Evolutionary conservation across 2,329 filamentous ascomycete genomes (phyloP).

Genomic region (Eurotiales sp.): DNA sequence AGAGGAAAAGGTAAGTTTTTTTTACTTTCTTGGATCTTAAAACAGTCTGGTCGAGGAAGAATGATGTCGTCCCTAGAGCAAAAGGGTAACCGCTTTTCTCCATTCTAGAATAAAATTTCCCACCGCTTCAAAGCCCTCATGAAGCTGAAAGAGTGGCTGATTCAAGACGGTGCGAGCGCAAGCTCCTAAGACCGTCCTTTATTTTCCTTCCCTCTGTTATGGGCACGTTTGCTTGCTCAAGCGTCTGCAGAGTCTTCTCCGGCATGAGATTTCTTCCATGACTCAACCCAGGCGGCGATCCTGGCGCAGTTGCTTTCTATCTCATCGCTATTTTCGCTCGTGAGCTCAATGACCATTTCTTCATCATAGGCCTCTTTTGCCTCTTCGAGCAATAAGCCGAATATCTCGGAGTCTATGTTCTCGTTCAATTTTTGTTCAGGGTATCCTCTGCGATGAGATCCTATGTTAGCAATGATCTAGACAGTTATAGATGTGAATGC

Average conservation of each 20-base stretch:
- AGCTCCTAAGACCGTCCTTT: not conserved
- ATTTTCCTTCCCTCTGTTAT: no score
- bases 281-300: slow-evolving; percentile 74
- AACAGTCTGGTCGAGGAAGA: no score
- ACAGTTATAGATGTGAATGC: not conserved
- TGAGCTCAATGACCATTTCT: slow-evolving; percentile 83
- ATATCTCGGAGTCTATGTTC: slow-evolving; percentile 95
- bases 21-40: not conserved
- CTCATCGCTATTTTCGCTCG: slow-evolving; percentile 75
- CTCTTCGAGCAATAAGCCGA: slow-evolving; percentile 89
- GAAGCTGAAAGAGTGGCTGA: slow-evolving; percentile 81
- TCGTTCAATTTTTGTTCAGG: slow-evolving; percentile 85
- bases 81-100: not conserved
- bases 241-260: slow-evolving; percentile 2
- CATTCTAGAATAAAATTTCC: slow-evolving; percentile 71
- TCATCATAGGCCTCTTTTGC: slow-evolving; percentile 81
- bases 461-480: not conserved
- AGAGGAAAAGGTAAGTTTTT: slow-evolving; percentile 68
- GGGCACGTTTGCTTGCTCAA: no score
- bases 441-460: slow-evolving; percentile 61
- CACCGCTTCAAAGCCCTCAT: slow-evolving; percentile 83
- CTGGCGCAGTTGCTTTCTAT: slow-evolving; percentile 85
- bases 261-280: slow-evolving; percentile 64
- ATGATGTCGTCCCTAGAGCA: not conserved
- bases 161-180: slow-evolving; percentile 34